Evolutionary conservation across 1,284 basidiomycete species (phyloP).

Genomic region (Pseudozyma sp.): DNA sequence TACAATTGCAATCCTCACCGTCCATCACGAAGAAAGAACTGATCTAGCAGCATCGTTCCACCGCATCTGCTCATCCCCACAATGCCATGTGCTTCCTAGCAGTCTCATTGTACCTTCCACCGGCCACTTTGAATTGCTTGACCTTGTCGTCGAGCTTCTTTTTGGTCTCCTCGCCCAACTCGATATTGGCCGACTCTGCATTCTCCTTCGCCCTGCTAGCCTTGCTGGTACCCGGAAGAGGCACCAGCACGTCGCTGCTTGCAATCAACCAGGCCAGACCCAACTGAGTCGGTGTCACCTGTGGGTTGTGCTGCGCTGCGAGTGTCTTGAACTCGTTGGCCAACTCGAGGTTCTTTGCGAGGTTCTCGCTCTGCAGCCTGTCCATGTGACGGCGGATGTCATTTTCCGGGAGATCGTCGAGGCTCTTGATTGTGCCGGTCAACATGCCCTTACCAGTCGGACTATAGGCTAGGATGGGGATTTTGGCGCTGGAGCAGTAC

Average conservation of each 20-base stretch:
- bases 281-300: constrained; percentile 74
- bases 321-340: constrained; percentile 71
- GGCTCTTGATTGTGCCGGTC: constrained; percentile 73
- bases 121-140: constrained; percentile 26
- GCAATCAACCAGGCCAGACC: constrained; percentile 74
- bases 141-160: constrained; percentile 49
- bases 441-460: constrained; percentile 72
- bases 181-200: constrained; percentile 54
- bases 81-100: constrained; percentile 19
- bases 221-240: constrained; percentile 73
- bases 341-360: constrained; percentile 74
- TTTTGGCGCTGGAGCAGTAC: constrained; percentile 71
- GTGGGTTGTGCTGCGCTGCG: constrained; percentile 29
- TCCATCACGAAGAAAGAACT: too few relatives aligned
- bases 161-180: constrained; percentile 54
- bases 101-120: constrained; percentile 38
- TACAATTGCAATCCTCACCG: neutral
- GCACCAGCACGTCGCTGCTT: constrained; percentile 72
- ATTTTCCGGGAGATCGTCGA: constrained; percentile 73
- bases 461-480: constrained; percentile 76
- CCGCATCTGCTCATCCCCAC: constrained; percentile 19
- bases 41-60: too few relatives aligned
- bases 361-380: constrained; percentile 72
- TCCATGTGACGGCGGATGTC: constrained; percentile 71
- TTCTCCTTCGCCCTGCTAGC: constrained; percentile 65